These are phyloP conservation scores for Didymella keratinophila DNA, from an alignment of 2,329 filamentous ascomycete species.

Conservation along the genomic window DNA sequence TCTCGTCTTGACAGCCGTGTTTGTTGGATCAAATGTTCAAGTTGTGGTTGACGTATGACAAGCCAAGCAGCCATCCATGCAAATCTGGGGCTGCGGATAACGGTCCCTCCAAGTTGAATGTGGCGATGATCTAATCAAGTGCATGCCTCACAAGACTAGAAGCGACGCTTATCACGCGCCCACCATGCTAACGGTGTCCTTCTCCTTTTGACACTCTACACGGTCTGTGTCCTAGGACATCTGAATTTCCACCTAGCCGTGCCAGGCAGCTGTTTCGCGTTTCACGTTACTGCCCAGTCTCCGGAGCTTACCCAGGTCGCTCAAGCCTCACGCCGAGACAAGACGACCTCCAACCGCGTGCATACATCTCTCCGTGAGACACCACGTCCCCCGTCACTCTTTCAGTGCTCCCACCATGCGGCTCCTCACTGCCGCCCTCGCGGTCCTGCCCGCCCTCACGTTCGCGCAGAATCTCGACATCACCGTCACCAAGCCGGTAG, in stretches of 20 bases:
- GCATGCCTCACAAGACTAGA: conserved; percentile 3
- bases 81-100: neutral
- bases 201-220: neutral
- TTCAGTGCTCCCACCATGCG: conserved; percentile 32
- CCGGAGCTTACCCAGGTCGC: conserved; percentile 13
- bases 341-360: conserved; percentile 9
- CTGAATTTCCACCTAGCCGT: neutral
- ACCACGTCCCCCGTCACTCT: neutral
- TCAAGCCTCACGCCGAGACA: conserved; percentile 12
- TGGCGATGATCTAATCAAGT: conserved; percentile 14
- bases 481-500: conserved; percentile 52
- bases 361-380: conserved; percentile 2
- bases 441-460: conserved; percentile 33
- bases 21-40: neutral
- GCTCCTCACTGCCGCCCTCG: conserved; percentile 33
- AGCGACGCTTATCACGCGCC: conserved; percentile 1
- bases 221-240: neutral
- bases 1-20: no score
- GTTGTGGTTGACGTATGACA: neutral
- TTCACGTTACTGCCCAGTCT: conserved; percentile 15
- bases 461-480: conserved; percentile 48
- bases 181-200: neutral
- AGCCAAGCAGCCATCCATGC: neutral
- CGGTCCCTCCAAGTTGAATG: neutral
- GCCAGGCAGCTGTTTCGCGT: conserved; percentile 8